These are phyloP conservation scores for Ophiostoma piceae DNA, from an alignment of 2,329 filamentous ascomycete species.

Conservation along the genomic window DNA sequence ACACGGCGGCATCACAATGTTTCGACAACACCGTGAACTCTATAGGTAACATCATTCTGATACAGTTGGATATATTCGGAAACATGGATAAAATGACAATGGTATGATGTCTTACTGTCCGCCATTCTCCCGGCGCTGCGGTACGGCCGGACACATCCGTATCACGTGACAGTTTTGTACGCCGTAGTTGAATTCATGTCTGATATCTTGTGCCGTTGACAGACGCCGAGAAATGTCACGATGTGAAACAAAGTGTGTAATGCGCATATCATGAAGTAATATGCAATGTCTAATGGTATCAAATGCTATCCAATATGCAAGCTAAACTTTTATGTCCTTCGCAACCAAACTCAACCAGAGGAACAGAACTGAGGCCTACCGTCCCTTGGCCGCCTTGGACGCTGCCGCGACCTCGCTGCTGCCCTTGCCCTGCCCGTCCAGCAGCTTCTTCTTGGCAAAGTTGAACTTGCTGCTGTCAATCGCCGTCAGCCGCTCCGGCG, in stretches of 20 bases:
- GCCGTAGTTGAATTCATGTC: neutral
- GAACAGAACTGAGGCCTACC: neutral
- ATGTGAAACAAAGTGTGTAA: too few relatives aligned
- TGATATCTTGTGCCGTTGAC: neutral
- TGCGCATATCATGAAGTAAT: neutral
- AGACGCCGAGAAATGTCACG: too few relatives aligned
- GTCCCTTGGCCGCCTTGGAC: neutral
- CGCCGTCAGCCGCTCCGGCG: conserved; percentile 61
- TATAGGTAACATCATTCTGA: neutral
- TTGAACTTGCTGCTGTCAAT: conserved; percentile 60
- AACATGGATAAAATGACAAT: too few relatives aligned
- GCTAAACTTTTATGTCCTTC: neutral
- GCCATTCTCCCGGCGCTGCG: too few relatives aligned
- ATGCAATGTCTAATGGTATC: conserved; percentile 11
- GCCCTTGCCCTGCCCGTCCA: conserved; percentile 11
- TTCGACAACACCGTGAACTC: neutral
- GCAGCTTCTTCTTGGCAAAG: conserved; percentile 21
- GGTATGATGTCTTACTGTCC: too few relatives aligned
- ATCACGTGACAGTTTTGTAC: neutral
- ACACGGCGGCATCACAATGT: neutral
- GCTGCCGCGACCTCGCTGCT: neutral
- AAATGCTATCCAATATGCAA: conserved; percentile 6
- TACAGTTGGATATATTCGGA: too few relatives aligned
- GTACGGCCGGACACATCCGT: too few relatives aligned
- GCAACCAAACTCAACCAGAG: neutral